Conservation (phyloP, 2,329 filamentous ascomycete species). For the Paecilomyces variotii region DNA sequence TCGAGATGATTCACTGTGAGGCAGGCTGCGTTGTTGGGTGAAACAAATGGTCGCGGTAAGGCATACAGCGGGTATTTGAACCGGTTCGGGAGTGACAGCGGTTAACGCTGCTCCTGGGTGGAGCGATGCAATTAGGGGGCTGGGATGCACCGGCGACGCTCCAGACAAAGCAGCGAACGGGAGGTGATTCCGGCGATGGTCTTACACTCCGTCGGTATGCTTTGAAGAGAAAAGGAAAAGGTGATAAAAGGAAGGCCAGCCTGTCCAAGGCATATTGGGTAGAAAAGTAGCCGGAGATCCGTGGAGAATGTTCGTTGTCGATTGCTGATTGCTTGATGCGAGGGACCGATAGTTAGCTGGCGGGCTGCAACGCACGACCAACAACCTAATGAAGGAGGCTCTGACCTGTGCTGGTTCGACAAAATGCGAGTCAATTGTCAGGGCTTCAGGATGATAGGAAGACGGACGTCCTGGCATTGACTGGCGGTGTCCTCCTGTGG, state of each 20-base stretch:
- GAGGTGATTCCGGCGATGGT: slow-evolving; percentile 7
- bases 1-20: background rate
- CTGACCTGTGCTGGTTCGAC: background rate
- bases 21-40: background rate
- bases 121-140: background rate
- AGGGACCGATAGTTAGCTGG: background rate
- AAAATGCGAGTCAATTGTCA: background rate
- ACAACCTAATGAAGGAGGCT: background rate
- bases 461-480: background rate
- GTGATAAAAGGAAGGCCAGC: background rate
- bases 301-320: slow-evolving; percentile 15
- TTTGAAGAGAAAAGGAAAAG: slow-evolving; percentile 7
- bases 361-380: background rate
- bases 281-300: background rate
- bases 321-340: slow-evolving; percentile 13
- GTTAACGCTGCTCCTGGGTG: background rate
- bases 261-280: slow-evolving; percentile 5
- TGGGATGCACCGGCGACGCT: slow-evolving; percentile 1
- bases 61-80: background rate
- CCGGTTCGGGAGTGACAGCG: background rate
- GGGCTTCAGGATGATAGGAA: background rate
- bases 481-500: background rate
- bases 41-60: background rate
- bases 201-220: slow-evolving; percentile 10
- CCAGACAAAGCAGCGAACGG: slow-evolving; percentile 15